Conservation (phyloP, 2,329 filamentous ascomycete genomes). For the Colletotrichum filicis region DNA sequence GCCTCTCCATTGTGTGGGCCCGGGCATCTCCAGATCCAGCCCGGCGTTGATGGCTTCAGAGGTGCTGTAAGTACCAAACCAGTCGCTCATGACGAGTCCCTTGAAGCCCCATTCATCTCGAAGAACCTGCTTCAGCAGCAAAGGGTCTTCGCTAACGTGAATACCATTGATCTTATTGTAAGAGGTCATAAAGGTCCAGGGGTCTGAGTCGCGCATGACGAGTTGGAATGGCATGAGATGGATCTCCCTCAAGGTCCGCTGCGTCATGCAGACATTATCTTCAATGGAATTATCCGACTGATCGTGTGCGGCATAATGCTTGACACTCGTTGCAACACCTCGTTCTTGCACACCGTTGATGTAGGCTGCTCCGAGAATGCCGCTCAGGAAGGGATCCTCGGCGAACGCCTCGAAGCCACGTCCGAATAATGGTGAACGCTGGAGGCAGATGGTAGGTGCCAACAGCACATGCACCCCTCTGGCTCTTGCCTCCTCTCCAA, state of each 20-base stretch:
- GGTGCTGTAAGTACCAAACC: constrained; percentile 67
- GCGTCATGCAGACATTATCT: constrained; percentile 42
- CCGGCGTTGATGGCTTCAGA: constrained; percentile 61
- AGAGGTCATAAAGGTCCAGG: constrained; percentile 67
- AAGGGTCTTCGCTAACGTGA: constrained; percentile 63
- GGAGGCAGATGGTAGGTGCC: constrained; percentile 69
- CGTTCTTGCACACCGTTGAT: constrained; percentile 56
- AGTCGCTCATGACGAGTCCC: constrained; percentile 69
- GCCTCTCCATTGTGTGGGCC: constrained; percentile 53
- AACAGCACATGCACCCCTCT: constrained; percentile 80
- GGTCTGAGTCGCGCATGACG: constrained; percentile 61
- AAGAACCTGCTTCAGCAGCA: constrained; percentile 61
- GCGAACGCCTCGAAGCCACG: constrained; percentile 60
- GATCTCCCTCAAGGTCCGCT: constrained; percentile 54
- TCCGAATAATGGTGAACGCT: constrained; percentile 58
- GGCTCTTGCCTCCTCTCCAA: constrained; percentile 61
- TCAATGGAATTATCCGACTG: constrained; percentile 37
- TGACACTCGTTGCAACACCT: constrained; percentile 56
- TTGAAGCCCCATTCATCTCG: constrained; percentile 68
- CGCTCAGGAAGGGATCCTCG: constrained; percentile 59
- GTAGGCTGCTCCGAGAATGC: constrained; percentile 53
- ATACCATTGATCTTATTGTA: constrained; percentile 70
- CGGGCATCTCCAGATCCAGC: constrained; percentile 70
- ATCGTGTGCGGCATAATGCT: constrained; percentile 54
- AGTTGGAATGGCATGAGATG: constrained; percentile 69